These are phyloP conservation scores for Fusarium papillatum DNA, from an alignment of 2,329 filamentous ascomycete species.

Conservation along the genomic window DNA sequence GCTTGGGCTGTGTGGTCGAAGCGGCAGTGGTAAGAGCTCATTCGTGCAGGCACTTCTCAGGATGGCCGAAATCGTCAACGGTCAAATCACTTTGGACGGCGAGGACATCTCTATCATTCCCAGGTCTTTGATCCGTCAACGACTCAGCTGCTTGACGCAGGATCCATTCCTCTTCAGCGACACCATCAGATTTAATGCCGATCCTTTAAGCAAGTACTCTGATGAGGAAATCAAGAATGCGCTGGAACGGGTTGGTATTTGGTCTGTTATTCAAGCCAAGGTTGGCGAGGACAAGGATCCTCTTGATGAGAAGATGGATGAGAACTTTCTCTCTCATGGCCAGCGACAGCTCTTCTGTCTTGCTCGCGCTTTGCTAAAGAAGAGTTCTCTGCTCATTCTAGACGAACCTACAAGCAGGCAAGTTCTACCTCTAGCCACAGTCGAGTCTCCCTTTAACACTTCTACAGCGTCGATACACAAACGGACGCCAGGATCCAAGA, in stretches of 20 bases:
- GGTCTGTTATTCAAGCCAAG: conserved; percentile 55
- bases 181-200: conserved; percentile 63
- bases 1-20: conserved; percentile 61
- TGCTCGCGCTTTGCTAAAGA: conserved; percentile 47
- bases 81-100: conserved; percentile 60
- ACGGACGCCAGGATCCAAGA: conserved; percentile 47
- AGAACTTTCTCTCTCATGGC: conserved; percentile 52
- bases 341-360: conserved; percentile 51
- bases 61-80: conserved; percentile 59
- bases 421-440: not conserved
- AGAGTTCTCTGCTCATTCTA: conserved; percentile 44
- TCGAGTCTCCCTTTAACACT: conserved; percentile 4
- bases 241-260: conserved; percentile 62
- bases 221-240: conserved; percentile 59
- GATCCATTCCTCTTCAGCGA: conserved; percentile 65
- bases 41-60: conserved; percentile 61
- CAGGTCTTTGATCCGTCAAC: conserved; percentile 43
- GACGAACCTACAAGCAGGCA: conserved; percentile 58
- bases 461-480: conserved; percentile 44
- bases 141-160: conserved; percentile 63
- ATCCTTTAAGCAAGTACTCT: conserved; percentile 54
- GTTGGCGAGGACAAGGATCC: conserved; percentile 47
- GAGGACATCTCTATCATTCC: conserved; percentile 51
- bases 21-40: conserved; percentile 53
- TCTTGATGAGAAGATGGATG: conserved; percentile 51